Base-by-base conservation (phyloP, 2,329 filamentous ascomycete genomes). In the Botrytis hyacinthi region DNA sequence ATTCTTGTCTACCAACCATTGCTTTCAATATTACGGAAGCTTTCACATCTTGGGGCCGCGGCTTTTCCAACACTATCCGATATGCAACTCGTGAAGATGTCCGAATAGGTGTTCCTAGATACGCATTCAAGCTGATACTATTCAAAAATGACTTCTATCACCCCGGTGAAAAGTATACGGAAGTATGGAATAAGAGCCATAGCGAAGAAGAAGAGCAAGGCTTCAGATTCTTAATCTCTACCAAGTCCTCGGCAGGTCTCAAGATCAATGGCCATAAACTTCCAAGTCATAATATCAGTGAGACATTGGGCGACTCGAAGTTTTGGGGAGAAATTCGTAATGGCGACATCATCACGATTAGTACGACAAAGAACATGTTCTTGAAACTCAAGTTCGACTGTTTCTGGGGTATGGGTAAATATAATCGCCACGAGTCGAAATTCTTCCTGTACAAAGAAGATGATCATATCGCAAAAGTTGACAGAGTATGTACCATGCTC, bases 11-110 rank as follows among this genome's bases (percentile, higher is more conserved):
- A 10, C 83, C 86, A 1, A 86, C 86, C 35, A 86, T 93, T 37
- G 88, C 87, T 0, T 85, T 97, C 46, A 86, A 87, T 48, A 84
- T 98, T 22, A 89, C 89, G 18, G 87, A 89, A 59, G 89, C 90
- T 5, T 83, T 93, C 76, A 89, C 91, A 0, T 92, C 91, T 0
- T 98, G 94, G 90, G 95, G 95, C 44, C 90, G 95, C 40, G 88
- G 88, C 0, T 84, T 83, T 0, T 85, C 87, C 32, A 95, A 94
- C 78, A 95, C 92, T 0, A 83, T 90, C 44, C 84, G 90, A 3
- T 93, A 94, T 78, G 82, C 87, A 1, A 84, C 90, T 66, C 83
- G 82, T 44, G 83, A 84, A 37, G 93, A 98, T 76, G 87, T 85
- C 3, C 91, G 90, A 26, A 35, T 67, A 40, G 65, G 46, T 29